phyloP scores from a whole-genome alignment of 176 grass and related monocot genomes.

The Phragmites australis region DNA sequence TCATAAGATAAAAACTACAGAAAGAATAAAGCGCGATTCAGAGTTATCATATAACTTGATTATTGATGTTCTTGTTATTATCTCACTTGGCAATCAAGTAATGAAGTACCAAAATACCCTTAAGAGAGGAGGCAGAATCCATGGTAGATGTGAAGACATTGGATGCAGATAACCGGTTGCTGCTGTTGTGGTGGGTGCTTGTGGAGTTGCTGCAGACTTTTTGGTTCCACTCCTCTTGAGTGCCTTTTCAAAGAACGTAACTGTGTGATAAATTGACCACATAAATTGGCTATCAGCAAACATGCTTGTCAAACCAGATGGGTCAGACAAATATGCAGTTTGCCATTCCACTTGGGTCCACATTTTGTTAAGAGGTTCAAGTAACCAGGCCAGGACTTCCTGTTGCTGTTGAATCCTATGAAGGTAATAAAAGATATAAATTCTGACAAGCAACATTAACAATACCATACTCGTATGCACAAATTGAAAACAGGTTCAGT shows the following conservation, averaged over 20 bases:
- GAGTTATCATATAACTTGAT: background rate
- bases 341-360: constrained; percentile 94
- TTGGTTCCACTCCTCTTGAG: constrained; percentile 87
- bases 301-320: constrained; percentile 65
- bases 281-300: constrained; percentile 80
- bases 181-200: constrained; percentile 34
- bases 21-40: background rate
- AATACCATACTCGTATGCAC: background rate
- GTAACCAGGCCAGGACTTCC: constrained; percentile 91
- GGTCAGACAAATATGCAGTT: constrained; percentile 86
- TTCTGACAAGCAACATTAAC: constrained; percentile 25
- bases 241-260: constrained; percentile 96
- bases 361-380: constrained; percentile 87
- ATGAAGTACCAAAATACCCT: constrained; percentile 61
- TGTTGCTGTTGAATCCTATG: constrained; percentile 93
- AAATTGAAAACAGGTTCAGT: constrained; percentile 19
- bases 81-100: constrained; percentile 21
- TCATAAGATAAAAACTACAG: constrained; percentile 15
- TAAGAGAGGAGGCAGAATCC: constrained; percentile 94
- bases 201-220: constrained; percentile 57
- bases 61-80: background rate
- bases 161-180: constrained; percentile 68
- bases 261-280: constrained; percentile 94
- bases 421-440: constrained; percentile 33
- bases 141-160: constrained; percentile 86